A percentile compares a stretch with the other conserved stretches of the same genome.
Conservation (phyloP, 2,329 filamentous ascomycete genomes). For the Albophoma yamanashiensis region DNA sequence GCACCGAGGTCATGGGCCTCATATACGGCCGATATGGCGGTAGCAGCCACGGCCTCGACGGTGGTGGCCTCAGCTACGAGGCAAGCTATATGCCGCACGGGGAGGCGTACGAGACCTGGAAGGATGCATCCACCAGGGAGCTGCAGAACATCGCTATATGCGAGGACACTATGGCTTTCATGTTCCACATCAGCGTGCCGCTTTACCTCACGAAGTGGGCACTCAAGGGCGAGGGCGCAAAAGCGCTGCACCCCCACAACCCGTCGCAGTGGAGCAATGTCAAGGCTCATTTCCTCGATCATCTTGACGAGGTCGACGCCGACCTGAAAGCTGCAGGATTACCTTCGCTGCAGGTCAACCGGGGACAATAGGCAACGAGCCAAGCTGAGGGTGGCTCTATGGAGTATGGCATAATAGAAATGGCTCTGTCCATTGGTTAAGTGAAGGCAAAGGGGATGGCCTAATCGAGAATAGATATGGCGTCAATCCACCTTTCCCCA, state of each 20-base stretch:
- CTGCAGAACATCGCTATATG: conserved; percentile 10
- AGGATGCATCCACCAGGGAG: conserved; percentile 14
- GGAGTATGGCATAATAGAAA: background rate
- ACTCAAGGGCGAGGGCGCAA: conserved; percentile 10
- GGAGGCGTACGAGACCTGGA: conserved; percentile 20
- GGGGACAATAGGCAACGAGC: background rate
- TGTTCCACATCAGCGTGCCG: conserved; percentile 25
- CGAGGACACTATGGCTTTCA: conserved; percentile 30
- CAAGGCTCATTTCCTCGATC: conserved; percentile 15
- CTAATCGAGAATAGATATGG: background rate
- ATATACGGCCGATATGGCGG: conserved; percentile 26
- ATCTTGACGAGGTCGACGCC: conserved; percentile 12
- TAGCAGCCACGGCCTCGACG: conserved; percentile 14
- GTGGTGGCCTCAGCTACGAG: conserved; percentile 21
- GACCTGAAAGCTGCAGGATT: conserved; percentile 11
- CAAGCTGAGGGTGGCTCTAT: background rate
- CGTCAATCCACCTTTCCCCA: background rate
- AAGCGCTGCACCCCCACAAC: conserved; percentile 8
- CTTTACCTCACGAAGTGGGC: conserved; percentile 15
- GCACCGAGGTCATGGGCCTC: conserved; percentile 46
- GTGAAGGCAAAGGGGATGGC: background rate
- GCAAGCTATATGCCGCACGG: conserved; percentile 24
- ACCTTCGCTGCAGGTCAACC: background rate
- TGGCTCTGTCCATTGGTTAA: background rate
- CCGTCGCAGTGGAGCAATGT: conserved; percentile 12